Conservation (phyloP, 371 early-diverging fungal species). For the Mucor lusitanicus region DNA sequence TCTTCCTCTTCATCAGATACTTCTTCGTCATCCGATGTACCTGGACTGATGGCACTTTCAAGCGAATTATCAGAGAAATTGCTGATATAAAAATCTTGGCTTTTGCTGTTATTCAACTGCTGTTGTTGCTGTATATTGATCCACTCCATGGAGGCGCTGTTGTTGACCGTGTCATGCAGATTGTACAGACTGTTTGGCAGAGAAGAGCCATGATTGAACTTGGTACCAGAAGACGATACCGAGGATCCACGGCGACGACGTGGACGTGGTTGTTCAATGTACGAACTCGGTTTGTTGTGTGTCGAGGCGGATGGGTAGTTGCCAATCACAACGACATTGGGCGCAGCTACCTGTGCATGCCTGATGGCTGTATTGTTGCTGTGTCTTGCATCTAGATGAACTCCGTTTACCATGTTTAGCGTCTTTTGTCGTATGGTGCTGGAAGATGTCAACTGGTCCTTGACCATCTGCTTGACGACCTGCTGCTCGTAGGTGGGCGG, state of each 20-base stretch:
- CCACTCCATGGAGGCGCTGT: constrained; percentile 11
- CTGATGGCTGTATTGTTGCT: constrained; percentile 30
- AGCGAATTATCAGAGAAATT: constrained; percentile 38
- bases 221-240: constrained; percentile 1
- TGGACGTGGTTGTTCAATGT: neutral
- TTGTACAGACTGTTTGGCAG: neutral
- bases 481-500: constrained; percentile 44
- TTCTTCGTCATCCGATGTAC: constrained; percentile 35
- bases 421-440: constrained; percentile 41
- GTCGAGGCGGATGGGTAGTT: constrained; percentile 2
- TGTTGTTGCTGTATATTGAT: neutral
- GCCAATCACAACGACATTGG: constrained; percentile 35
- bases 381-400: constrained; percentile 30
- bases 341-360: constrained; percentile 23
- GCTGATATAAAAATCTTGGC: constrained; percentile 14
- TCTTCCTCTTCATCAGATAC: too few species aligned
- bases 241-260: constrained; percentile 11
- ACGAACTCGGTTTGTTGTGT: neutral
- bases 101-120: neutral
- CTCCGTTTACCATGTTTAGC: constrained; percentile 24
- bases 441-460: constrained; percentile 33
- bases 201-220: neutral
- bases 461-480: constrained; percentile 37
- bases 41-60: constrained; percentile 40
- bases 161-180: neutral